Base-by-base conservation (phyloP, 2,329 filamentous ascomycete genomes). In the Chalaropsis ovoidea region DNA sequence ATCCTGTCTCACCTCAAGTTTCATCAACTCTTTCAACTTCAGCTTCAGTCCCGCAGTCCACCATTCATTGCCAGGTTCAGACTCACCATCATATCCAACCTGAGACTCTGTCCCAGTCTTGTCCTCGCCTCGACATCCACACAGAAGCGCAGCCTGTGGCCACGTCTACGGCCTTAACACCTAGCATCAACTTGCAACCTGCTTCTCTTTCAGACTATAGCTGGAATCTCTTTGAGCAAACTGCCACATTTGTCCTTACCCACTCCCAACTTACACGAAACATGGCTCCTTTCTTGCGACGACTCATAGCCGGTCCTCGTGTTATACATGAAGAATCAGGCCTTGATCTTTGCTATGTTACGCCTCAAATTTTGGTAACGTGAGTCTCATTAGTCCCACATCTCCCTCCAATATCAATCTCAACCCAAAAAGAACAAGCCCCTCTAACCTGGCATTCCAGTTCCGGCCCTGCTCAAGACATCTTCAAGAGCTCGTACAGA, bases 341-440 rank as follows among this genome's bases (percentile, higher is more conserved):
- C 5, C 81, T 99, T 31, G 94, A 99, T 74, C 82, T 99, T 56
- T 97, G 93, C 80, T 99, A 99, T 76, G 92, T 97, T 43, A 95
- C 91, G 0, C 85, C 92, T 71, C 84, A 88, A 72, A 89, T 87
- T 69, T 82, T 85, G 67, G 84, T 80, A 17, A 85, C 82, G 79
- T 85, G 73, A 67, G 80, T 72, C 13, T 39, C n/a, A 35, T 17
- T n/a, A 27, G n/a, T 43, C 31, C n/a, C 13, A 43, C 35, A 52
- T 49, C 43, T 3, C 35, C 10, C 13, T 42, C 13, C 27, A 61
- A 13, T 65, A 8, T 43, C 8, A 10, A 39, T 39, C 1, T 39
- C 8, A 39, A 39, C 8, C 35, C 35, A 39, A 39, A 39, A 10
- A 39, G 11, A 4, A 47, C 63, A 68, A 47, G 2, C 6, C n/a